phyloP scores from a whole-genome alignment of 2,329 filamentous ascomycete species.

The Colletotrichum zoysiae region DNA sequence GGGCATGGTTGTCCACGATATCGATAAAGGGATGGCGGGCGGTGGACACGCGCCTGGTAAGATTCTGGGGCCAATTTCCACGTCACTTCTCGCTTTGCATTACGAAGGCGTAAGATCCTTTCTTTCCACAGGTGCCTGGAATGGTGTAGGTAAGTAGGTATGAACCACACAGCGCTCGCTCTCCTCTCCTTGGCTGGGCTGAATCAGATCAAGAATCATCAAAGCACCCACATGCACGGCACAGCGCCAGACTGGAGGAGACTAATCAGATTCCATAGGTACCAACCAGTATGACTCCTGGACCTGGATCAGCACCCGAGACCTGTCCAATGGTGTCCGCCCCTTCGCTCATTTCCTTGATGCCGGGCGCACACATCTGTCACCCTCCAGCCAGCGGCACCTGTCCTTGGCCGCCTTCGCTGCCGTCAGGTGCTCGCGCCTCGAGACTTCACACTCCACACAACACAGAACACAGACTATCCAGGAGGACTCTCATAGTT shows the following conservation, averaged over 20 bases:
- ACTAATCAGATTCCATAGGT: background rate
- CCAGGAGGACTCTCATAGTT: background rate
- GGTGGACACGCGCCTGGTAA: slow-evolving; percentile 9
- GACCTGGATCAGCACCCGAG: slow-evolving; percentile 9
- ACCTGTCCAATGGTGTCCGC: background rate
- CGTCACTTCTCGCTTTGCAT: slow-evolving; percentile 24
- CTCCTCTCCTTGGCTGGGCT: background rate
- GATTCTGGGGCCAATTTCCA: slow-evolving; percentile 23
- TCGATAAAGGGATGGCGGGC: slow-evolving; percentile 26
- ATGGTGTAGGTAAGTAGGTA: too few relatives aligned
- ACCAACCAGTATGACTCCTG: background rate
- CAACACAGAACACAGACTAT: background rate
- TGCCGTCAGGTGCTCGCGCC: background rate
- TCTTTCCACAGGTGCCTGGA: background rate
- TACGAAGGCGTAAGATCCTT: slow-evolving; percentile 1
- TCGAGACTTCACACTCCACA: background rate
- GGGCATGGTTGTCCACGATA: slow-evolving; percentile 13
- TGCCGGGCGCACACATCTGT: background rate
- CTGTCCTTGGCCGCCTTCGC: slow-evolving; percentile 2
- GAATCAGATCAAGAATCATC: slow-evolving; percentile 17
- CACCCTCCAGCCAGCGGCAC: background rate
- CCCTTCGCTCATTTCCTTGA: slow-evolving; percentile 10
- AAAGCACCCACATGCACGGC: slow-evolving; percentile 2
- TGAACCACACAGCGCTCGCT: background rate
- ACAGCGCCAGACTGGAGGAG: background rate